A percentile compares a stretch with the other conserved stretches of the same genome.
Evolutionary conservation across 495 filamentous ascomycete genomes (phyloP).

Genomic region (Lepraria neglecta): DNA sequence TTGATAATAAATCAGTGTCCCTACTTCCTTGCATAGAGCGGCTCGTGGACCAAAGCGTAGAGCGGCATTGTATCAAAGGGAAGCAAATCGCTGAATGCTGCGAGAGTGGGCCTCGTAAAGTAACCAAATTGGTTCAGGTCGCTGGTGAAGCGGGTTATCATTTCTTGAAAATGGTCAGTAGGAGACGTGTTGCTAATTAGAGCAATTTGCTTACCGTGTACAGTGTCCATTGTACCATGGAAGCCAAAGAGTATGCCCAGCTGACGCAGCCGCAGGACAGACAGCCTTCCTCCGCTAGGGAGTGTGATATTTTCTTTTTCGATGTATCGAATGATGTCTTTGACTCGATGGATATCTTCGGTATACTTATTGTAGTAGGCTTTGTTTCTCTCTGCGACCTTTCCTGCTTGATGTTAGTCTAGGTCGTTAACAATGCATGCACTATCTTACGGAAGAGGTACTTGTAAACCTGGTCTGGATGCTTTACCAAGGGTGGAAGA

Average conservation of each 20-base stretch:
- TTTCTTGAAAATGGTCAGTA: slow-evolving; percentile 38
- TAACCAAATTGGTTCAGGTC: slow-evolving; percentile 68
- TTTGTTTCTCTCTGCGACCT: slow-evolving; percentile 58
- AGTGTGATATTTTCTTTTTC: slow-evolving; percentile 50
- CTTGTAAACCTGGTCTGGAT: slow-evolving; percentile 69
- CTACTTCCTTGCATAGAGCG: slow-evolving; percentile 67
- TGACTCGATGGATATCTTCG: slow-evolving; percentile 68
- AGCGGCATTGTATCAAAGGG: slow-evolving; percentile 69
- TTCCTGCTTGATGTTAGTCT: slow-evolving; percentile 36
- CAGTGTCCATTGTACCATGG: slow-evolving; percentile 61
- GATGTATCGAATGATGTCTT: slow-evolving; percentile 58
- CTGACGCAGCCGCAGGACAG: slow-evolving; percentile 62
- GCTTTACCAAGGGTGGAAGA: slow-evolving; percentile 64
- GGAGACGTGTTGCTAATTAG: neutral
- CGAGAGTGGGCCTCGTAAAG: slow-evolving; percentile 64
- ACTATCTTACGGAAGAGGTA: slow-evolving; percentile 52
- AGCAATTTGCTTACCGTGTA: slow-evolving; percentile 50
- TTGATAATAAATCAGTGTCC: slow-evolving; percentile 24
- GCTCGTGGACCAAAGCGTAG: slow-evolving; percentile 81
- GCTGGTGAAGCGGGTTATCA: slow-evolving; percentile 58
- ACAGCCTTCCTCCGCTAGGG: slow-evolving; percentile 63
- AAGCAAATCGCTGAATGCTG: slow-evolving; percentile 55
- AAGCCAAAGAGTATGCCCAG: slow-evolving; percentile 70
- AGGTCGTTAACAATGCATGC: neutral
- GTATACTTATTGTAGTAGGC: slow-evolving; percentile 82